These are phyloP conservation scores for Colletotrichum acutatum DNA, from an alignment of 2,329 filamentous ascomycete genomes.

Conservation along the genomic window DNA sequence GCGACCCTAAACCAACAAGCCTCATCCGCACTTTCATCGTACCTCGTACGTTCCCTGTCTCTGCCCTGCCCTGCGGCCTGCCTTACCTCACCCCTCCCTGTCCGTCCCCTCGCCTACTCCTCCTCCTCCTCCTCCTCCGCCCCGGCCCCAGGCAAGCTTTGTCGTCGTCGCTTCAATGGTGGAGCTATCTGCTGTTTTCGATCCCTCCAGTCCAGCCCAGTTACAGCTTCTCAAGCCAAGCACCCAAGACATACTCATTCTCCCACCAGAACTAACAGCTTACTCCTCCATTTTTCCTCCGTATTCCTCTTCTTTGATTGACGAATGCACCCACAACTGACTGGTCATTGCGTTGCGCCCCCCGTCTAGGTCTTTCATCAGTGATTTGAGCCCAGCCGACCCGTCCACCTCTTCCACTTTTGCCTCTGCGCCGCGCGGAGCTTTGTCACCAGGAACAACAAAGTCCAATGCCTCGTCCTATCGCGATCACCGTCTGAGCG, in stretches of 20 bases:
- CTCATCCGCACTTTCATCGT: not conserved
- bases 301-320: conserved; percentile 19
- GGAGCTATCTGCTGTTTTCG: conserved; percentile 31
- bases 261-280: not conserved
- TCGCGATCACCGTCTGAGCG: conserved; percentile 68
- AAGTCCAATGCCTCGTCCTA: conserved; percentile 60
- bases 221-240: not conserved
- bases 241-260: conserved; percentile 15
- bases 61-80: no score
- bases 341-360: conserved; percentile 32
- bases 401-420: conserved; percentile 58
- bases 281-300: conserved; percentile 9
- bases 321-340: conserved; percentile 27
- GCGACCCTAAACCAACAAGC: conserved; percentile 18
- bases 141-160: conserved; percentile 31
- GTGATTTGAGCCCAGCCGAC: conserved; percentile 50
- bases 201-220: conserved; percentile 13
- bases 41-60: conserved; percentile 2
- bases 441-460: conserved; percentile 55
- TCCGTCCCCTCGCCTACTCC: conserved; percentile 1
- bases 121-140: conserved; percentile 11
- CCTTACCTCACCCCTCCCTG: not conserved
- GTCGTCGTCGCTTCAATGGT: conserved; percentile 32
- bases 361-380: conserved; percentile 44
- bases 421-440: conserved; percentile 54